A percentile compares a stretch with the other conserved stretches of the same genome.
Evolutionary conservation across 1,139 yeast genomes (phyloP).

Genomic region (Trichomonascaceae sp.): DNA sequence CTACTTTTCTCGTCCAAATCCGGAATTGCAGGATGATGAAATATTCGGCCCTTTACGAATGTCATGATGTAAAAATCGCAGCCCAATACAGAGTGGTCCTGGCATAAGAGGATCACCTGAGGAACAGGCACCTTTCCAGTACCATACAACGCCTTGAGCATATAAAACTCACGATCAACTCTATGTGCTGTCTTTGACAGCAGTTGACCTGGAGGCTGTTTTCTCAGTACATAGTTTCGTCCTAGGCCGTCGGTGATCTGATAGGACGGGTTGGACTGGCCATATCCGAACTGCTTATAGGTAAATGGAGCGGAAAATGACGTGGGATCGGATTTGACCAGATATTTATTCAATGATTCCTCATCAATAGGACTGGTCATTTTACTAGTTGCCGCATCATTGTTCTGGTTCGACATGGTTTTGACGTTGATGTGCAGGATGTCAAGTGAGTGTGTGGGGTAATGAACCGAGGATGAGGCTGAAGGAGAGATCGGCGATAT

Average conservation of each 20-base stretch:
- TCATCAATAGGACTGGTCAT: slow-evolving; percentile 37
- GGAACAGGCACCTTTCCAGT: slow-evolving; percentile 49
- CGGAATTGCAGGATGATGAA: slow-evolving; percentile 50
- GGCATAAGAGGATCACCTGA: slow-evolving; percentile 59
- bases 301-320: slow-evolving; percentile 23
- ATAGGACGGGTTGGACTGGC: slow-evolving; percentile 65
- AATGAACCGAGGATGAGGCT: neutral
- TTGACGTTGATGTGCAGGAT: neutral
- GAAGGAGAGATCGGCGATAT: neutral
- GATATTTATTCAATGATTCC: slow-evolving; percentile 31
- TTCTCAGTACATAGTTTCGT: slow-evolving; percentile 46
- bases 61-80: slow-evolving; percentile 64
- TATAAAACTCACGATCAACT: slow-evolving; percentile 56
- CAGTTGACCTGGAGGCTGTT: slow-evolving; percentile 56
- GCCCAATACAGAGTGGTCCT: slow-evolving; percentile 59
- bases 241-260: slow-evolving; percentile 42
- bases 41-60: slow-evolving; percentile 52
- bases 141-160: slow-evolving; percentile 39
- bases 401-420: slow-evolving; percentile 18
- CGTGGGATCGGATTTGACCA: slow-evolving; percentile 14
- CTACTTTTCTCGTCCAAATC: slow-evolving; percentile 28
- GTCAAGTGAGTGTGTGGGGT: neutral
- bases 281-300: slow-evolving; percentile 53
- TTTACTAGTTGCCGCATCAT: slow-evolving; percentile 33
- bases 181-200: slow-evolving; percentile 61